Conservation (phyloP, 2,329 filamentous ascomycete genomes). For the Hypoxylon sp. region DNA sequence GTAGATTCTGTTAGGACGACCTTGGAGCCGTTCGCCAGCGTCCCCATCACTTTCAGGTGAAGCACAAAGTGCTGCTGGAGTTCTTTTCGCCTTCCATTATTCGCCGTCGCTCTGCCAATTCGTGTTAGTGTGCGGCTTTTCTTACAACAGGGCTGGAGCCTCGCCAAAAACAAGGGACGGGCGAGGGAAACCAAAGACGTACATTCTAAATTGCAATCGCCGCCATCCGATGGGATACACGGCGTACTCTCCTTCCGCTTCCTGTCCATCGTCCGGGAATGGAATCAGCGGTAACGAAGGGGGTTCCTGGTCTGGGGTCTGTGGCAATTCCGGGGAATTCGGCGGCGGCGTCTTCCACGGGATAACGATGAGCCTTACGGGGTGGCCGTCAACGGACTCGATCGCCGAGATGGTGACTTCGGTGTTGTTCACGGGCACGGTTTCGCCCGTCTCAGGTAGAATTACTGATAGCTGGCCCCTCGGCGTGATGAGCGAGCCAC, state of each 20-base stretch:
- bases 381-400: conserved; percentile 93
- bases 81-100: conserved; percentile 94
- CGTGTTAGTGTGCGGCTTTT: conserved; percentile 33
- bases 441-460: conserved; percentile 82
- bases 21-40: conserved; percentile 86
- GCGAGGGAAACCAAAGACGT: conserved; percentile 52
- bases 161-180: conserved; percentile 13
- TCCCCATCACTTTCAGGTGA: conserved; percentile 87
- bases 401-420: conserved; percentile 93
- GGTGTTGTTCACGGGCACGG: conserved; percentile 84
- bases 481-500: conserved; percentile 87
- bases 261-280: conserved; percentile 72
- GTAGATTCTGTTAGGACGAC: conserved; percentile 85
- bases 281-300: conserved; percentile 82
- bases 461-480: conserved; percentile 84
- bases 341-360: conserved; percentile 97
- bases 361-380: conserved; percentile 94
- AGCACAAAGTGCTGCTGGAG: conserved; percentile 96
- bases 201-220: conserved; percentile 89
- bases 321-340: conserved; percentile 76
- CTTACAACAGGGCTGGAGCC: conserved; percentile 5
- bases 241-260: conserved; percentile 82
- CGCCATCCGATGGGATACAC: conserved; percentile 97
- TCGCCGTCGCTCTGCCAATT: conserved; percentile 82
- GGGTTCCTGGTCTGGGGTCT: conserved; percentile 85